Evolutionary conservation across 1,139 yeast species (phyloP), one percentile per base, ranked within the genome.

Genomic region (Casaregolazyma suthepensis): DNA sequence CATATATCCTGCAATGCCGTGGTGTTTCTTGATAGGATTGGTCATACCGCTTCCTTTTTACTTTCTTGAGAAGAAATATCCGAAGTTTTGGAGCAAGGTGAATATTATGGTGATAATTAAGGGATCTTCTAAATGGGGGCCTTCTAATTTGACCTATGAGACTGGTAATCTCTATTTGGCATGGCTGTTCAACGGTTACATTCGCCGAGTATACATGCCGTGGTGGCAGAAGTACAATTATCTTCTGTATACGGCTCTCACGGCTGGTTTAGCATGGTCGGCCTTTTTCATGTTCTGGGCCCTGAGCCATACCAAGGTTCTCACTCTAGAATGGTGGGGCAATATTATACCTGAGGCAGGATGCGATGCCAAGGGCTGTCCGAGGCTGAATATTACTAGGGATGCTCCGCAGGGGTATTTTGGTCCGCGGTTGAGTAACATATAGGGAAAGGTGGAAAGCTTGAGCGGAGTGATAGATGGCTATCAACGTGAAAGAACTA

Each of bases 321-420:
- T 12, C 53, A 17, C 43, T 6, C 43, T 81, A 22, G 60, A 59
- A 57, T 82, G 87, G 86, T 81, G 86, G 86, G 86, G 86, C 1
- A 81, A 81, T 63, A 66, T 59, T 26, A 79, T 80, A 19, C 53
- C 69, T 4, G 67, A 61, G 52, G 62, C 54, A 1, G 83, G 82
- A 42, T 59, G 71, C 19, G 84, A 80, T 60, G 81, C 29, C 19
- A 83, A 79, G 58, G 83, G 61, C 3, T 49, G 46, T 22, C 22
- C 52, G 29, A 46, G 46, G 18, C 19, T 43, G 29, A 53, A 55
- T 37, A 53, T 68, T 66, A 81, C 50, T 50, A 46, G 48, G 61
- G 45, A 37, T 9, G 65, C 44, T 48, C 71, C 72, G 2, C 74
- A 68, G 47, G 80, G 80, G 0, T 77, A 75, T 61, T 77, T 77